Conservation (phyloP, 495 filamentous ascomycete genomes). For the Amniculicola lignicola region DNA sequence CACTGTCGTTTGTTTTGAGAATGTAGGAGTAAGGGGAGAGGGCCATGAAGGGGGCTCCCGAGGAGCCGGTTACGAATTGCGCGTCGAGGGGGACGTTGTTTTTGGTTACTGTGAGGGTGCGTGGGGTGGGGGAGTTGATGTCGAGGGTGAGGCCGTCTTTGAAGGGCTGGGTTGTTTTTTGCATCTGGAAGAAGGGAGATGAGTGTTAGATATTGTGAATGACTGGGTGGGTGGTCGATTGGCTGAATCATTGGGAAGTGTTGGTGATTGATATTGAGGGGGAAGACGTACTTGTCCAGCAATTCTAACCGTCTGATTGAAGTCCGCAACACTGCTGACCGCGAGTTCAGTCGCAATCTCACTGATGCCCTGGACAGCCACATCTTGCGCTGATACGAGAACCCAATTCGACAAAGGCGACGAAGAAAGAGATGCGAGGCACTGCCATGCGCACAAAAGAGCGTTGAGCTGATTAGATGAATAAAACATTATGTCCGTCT, state of each 20-base stretch:
- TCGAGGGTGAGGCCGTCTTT: conserved; percentile 10
- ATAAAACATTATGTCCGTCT: background rate
- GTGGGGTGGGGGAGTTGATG: background rate
- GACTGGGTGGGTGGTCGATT: too few species aligned
- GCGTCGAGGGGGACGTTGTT: conserved; percentile 1
- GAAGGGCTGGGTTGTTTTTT: conserved; percentile 9
- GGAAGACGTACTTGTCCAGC: too few species aligned
- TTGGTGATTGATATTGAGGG: too few species aligned
- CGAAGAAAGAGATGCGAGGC: background rate
- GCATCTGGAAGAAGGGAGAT: background rate
- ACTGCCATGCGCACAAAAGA: background rate
- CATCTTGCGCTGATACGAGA: too few species aligned
- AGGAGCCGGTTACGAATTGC: background rate
- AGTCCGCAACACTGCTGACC: too few species aligned
- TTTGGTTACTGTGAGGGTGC: conserved; percentile 5
- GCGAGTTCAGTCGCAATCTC: too few species aligned
- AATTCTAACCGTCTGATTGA: too few species aligned
- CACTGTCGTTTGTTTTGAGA: conserved; percentile 4
- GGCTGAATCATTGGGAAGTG: too few species aligned
- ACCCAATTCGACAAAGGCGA: background rate
- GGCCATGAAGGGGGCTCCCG: conserved; percentile 5
- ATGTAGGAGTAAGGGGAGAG: conserved; percentile 8
- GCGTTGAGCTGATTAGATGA: background rate
- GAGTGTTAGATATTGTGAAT: too few species aligned
- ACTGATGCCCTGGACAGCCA: too few species aligned